Conservation (phyloP, 2,329 filamentous ascomycete species). For the Cladophialophora bantiana region DNA sequence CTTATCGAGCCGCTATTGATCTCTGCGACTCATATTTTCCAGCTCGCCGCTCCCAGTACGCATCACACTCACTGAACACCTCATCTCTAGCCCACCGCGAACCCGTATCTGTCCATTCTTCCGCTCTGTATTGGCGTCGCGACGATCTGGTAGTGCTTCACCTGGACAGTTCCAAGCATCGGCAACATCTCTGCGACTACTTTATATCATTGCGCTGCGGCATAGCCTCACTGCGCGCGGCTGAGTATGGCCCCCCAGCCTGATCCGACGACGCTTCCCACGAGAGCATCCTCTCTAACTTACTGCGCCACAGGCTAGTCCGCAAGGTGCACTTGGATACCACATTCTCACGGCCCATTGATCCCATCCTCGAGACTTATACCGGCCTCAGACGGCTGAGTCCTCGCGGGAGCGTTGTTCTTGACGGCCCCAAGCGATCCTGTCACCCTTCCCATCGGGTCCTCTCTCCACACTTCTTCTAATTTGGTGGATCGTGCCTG, state of each 20-base stretch:
- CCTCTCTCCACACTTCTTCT: slow-evolving; percentile 6
- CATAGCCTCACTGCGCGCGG: slow-evolving; percentile 34
- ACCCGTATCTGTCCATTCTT: background rate
- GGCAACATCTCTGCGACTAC: slow-evolving; percentile 22
- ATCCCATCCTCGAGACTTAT: slow-evolving; percentile 1
- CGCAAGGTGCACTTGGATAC: slow-evolving; percentile 22
- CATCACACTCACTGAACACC: slow-evolving; percentile 6
- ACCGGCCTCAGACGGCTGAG: slow-evolving; percentile 3
- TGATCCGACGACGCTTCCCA: slow-evolving; percentile 9
- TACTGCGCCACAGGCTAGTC: slow-evolving; percentile 33
- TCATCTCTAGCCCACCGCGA: background rate
- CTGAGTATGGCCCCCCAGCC: slow-evolving; percentile 29
- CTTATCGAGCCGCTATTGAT: slow-evolving; percentile 11
- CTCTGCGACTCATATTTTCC: slow-evolving; percentile 7
- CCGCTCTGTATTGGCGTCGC: slow-evolving; percentile 21
- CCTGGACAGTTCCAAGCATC: slow-evolving; percentile 8
- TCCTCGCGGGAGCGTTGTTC: slow-evolving; percentile 15
- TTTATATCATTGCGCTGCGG: slow-evolving; percentile 26
- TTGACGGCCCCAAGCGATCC: slow-evolving; percentile 9
- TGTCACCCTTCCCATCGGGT: slow-evolving; percentile 3
- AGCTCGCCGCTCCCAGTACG: background rate
- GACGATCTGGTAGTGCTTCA: background rate
- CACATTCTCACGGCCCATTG: slow-evolving; percentile 21
- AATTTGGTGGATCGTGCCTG: background rate
- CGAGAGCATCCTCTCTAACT: slow-evolving; percentile 24